These are phyloP conservation scores for Pleurotus salmoneostramineus DNA, from an alignment of 768 basidiomycete genomes.

Conservation along the genomic window DNA sequence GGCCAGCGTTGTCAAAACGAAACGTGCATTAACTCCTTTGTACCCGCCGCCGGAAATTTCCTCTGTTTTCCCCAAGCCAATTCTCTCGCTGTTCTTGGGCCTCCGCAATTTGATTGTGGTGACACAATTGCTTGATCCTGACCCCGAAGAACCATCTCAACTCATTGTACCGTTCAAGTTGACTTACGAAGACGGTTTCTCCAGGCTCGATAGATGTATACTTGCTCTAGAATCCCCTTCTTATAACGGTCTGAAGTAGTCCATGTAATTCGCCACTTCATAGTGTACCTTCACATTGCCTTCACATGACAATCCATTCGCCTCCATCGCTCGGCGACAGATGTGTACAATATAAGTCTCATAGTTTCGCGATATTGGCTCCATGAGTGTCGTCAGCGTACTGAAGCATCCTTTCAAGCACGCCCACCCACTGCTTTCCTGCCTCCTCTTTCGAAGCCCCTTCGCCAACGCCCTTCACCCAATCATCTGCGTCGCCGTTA, in stretches of 20 bases:
- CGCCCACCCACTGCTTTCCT: slow-evolving; percentile 56
- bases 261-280: too few species aligned
- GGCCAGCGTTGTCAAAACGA: background rate
- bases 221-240: too few species aligned
- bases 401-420: slow-evolving; percentile 28
- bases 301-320: too few species aligned
- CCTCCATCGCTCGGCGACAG: too few species aligned
- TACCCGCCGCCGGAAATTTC: background rate
- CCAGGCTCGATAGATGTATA: too few species aligned
- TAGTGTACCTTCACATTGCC: too few species aligned
- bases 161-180: too few species aligned
- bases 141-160: too few species aligned
- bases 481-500: slow-evolving; percentile 51
- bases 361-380: slow-evolving; percentile 1
- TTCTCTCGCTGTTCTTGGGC: background rate
- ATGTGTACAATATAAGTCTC: background rate
- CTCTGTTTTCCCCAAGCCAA: background rate
- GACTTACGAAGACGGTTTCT: too few species aligned
- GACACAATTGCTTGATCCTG: too few species aligned
- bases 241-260: too few species aligned
- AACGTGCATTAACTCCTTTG: background rate
- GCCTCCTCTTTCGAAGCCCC: slow-evolving; percentile 32
- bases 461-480: slow-evolving; percentile 59
- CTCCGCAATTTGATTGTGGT: too few species aligned
- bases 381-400: slow-evolving; percentile 20